Evolutionary conservation across 495 filamentous ascomycete species (phyloP).

Genomic region (Bacidia rubella): DNA sequence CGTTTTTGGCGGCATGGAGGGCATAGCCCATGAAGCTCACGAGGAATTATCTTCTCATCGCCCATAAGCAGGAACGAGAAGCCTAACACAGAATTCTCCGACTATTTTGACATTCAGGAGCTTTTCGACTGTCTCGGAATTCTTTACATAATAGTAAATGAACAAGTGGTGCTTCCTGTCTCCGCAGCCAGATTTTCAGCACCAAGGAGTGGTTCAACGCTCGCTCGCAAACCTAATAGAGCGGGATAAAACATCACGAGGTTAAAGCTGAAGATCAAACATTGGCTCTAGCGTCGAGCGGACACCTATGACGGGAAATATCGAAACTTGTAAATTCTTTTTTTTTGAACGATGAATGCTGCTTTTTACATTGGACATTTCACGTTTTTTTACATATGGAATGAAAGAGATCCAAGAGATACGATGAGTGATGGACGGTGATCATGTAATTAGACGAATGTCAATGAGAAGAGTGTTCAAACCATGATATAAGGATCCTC

Average conservation of each 20-base stretch:
- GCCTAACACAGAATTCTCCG: neutral
- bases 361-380: neutral
- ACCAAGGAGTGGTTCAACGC: conserved; percentile 18
- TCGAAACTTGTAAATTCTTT: neutral
- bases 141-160: too few species aligned
- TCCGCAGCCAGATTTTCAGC: conserved; percentile 19
- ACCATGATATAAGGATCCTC: too few species aligned
- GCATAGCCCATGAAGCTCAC: conserved; percentile 36
- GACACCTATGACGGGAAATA: conserved; percentile 4
- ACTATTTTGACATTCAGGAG: too few species aligned
- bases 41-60: neutral
- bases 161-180: conserved; percentile 13
- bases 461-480: neutral
- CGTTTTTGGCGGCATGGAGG: conserved; percentile 93
- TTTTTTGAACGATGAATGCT: neutral
- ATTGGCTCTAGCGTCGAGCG: conserved; percentile 20
- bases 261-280: conserved; percentile 19
- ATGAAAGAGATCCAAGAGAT: too few species aligned
- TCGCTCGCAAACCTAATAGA: neutral
- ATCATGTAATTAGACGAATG: neutral
- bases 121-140: too few species aligned
- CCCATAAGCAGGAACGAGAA: neutral
- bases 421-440: too few species aligned
- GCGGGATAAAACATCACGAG: conserved; percentile 12
- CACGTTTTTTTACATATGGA: too few species aligned